phyloP scores from a whole-genome alignment of 768 basidiomycete species.

The Panaeolus papilionaceus region DNA sequence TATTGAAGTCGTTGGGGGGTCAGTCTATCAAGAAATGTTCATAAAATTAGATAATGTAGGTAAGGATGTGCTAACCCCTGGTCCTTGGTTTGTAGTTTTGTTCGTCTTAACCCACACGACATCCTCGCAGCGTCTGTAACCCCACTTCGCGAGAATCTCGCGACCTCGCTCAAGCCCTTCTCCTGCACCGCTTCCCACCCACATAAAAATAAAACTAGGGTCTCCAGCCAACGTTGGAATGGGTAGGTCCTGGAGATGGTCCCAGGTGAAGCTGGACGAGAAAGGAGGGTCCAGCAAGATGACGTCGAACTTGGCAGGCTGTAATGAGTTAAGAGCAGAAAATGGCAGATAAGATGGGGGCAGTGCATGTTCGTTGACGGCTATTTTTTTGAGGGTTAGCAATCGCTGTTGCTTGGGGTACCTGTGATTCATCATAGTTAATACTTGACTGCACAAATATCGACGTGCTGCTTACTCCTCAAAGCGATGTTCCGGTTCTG shows the following conservation, averaged over 20 bases:
- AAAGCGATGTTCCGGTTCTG: conserved; percentile 86
- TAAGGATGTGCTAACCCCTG: conserved; percentile 58
- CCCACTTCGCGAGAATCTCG: conserved; percentile 93
- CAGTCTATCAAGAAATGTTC: conserved; percentile 56
- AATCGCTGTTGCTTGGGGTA: conserved; percentile 94
- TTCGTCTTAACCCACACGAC: conserved; percentile 99
- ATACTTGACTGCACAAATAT: conserved; percentile 7
- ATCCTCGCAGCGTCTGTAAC: conserved; percentile 93
- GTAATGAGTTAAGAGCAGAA: conserved; percentile 59
- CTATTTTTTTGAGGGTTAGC: conserved; percentile 80
- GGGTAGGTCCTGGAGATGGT: conserved; percentile 81
- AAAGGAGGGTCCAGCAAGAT: conserved; percentile 93
- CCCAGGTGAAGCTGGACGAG: conserved; percentile 87
- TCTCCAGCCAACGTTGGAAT: conserved; percentile 85
- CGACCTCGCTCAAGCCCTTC: conserved; percentile 92
- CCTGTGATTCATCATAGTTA: conserved; percentile 45
- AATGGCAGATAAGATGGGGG: conserved; percentile 77
- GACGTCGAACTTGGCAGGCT: conserved; percentile 83
- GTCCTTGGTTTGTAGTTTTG: conserved; percentile 68
- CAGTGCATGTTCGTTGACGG: conserved; percentile 72
- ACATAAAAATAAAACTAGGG: conserved; percentile 93
- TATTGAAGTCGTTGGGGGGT: conserved; percentile 84
- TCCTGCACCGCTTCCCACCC: conserved; percentile 92
- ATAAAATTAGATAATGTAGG: conserved; percentile 22
- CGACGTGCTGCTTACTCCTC: conserved; percentile 75